phyloP scores from a whole-genome alignment of 1,139 yeast genomes.

The Geotrichum candidum region DNA sequence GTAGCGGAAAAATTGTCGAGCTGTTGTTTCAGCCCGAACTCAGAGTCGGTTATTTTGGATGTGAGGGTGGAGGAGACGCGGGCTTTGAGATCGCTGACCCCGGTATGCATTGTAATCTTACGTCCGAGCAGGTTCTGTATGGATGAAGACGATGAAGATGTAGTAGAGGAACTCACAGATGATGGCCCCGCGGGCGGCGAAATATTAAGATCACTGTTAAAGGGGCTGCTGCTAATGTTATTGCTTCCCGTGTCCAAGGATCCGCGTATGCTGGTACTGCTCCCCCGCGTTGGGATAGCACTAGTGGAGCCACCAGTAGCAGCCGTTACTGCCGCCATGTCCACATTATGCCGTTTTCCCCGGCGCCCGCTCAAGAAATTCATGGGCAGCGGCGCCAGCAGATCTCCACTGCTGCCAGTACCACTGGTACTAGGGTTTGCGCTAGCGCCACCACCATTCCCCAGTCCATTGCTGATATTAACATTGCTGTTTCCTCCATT shows the following conservation, averaged over 20 bases:
- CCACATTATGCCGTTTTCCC: background rate
- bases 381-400: conserved; percentile 3
- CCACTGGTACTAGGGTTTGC: background rate
- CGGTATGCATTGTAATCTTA: conserved; percentile 5
- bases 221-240: background rate
- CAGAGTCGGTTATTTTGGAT: conserved; percentile 2
- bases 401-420: background rate
- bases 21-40: conserved; percentile 3
- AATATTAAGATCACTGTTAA: background rate
- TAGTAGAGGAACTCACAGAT: background rate
- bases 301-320: background rate
- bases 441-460: too few species aligned
- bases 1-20: background rate
- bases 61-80: conserved; percentile 6
- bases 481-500: too few species aligned
- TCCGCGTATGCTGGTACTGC: background rate
- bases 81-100: conserved; percentile 6
- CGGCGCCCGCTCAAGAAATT: background rate
- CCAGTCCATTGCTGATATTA: too few species aligned
- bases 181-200: background rate
- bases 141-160: conserved; percentile 2
- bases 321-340: background rate
- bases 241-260: background rate
- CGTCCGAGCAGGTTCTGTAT: background rate
- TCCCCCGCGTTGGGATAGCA: background rate